phyloP scores from a whole-genome alignment of 2,329 filamentous ascomycete genomes.

The Penicillium glabrum region DNA sequence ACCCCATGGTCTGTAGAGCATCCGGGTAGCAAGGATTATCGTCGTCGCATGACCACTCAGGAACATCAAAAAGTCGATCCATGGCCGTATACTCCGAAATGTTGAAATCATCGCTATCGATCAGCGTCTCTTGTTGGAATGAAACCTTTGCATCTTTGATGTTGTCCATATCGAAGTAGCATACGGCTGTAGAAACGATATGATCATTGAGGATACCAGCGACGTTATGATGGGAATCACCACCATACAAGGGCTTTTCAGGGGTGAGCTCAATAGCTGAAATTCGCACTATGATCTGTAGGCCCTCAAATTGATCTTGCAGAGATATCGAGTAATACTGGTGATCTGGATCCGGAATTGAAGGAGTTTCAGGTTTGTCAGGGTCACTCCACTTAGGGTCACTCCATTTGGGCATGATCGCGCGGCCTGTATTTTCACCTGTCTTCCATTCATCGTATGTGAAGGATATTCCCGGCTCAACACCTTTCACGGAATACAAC shows the following conservation, averaged over 20 bases:
- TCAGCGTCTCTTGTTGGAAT: neutral
- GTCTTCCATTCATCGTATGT: neutral
- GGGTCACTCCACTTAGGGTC: neutral
- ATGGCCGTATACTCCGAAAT: neutral
- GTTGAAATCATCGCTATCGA: neutral
- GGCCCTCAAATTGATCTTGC: neutral
- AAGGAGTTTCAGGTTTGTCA: neutral
- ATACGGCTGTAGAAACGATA: neutral
- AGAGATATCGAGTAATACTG: neutral
- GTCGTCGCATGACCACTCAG: neutral
- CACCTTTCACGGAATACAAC: neutral
- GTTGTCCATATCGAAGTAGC: neutral
- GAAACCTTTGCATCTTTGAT: neutral
- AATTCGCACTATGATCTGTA: neutral
- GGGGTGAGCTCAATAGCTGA: neutral
- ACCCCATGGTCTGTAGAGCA: neutral
- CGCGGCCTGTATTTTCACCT: neutral
- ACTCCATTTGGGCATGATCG: neutral
- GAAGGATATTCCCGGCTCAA: neutral
- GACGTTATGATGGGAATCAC: neutral
- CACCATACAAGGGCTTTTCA: neutral
- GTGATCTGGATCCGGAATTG: neutral
- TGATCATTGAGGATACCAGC: neutral
- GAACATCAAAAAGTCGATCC: neutral
- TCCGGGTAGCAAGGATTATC: neutral